Conservation (phyloP, 2,329 filamentous ascomycete genomes). For the Hypoxylon sp. region DNA sequence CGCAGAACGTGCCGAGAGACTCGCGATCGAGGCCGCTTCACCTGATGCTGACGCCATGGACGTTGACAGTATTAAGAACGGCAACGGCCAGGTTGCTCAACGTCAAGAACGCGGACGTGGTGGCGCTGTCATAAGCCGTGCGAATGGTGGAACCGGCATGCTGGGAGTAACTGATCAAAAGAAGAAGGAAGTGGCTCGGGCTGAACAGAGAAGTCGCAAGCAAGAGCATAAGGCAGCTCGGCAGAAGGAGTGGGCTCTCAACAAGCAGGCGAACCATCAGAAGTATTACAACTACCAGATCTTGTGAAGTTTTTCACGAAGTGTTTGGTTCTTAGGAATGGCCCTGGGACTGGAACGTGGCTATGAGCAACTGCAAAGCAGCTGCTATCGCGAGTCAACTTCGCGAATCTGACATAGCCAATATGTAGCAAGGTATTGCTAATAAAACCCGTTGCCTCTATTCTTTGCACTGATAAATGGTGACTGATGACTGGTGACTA, state of each 20-base stretch:
- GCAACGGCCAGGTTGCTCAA: constrained; percentile 52
- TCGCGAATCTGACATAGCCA: constrained; percentile 3
- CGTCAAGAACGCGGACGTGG: constrained; percentile 58
- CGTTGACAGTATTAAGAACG: constrained; percentile 47
- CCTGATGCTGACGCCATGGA: constrained; percentile 55
- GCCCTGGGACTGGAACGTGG: neutral
- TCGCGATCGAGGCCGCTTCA: constrained; percentile 66
- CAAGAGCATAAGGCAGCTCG: constrained; percentile 71
- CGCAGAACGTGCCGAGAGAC: constrained; percentile 78
- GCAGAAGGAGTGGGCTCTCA: constrained; percentile 76
- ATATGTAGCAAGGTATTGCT: constrained; percentile 18
- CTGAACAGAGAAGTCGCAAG: constrained; percentile 77
- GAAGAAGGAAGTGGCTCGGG: constrained; percentile 74
- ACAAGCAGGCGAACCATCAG: constrained; percentile 82
- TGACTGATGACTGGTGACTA: neutral
- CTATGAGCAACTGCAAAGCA: constrained; percentile 5
- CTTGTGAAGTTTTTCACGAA: constrained; percentile 39
- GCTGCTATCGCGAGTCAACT: constrained; percentile 7
- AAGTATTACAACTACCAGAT: constrained; percentile 68
- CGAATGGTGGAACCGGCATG: constrained; percentile 82
- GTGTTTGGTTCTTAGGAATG: constrained; percentile 3
- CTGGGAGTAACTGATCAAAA: constrained; percentile 80
- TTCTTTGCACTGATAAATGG: neutral
- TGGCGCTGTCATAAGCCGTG: constrained; percentile 72
- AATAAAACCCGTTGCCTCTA: constrained; percentile 25